These are phyloP conservation scores for Didymella glomerata DNA, from an alignment of 2,329 filamentous ascomycete genomes.

Conservation along the genomic window DNA sequence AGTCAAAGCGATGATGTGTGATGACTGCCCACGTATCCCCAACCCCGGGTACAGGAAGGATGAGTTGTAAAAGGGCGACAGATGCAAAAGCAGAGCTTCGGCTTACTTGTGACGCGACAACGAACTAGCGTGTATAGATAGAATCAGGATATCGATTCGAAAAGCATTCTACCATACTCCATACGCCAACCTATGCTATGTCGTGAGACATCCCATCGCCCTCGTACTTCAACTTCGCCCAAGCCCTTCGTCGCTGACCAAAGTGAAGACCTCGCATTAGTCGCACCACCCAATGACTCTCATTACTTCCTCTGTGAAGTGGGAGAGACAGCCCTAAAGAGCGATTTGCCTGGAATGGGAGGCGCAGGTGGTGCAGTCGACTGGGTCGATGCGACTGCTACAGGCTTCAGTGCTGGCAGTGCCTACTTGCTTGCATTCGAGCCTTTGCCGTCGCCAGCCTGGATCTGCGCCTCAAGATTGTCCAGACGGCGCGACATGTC, in stretches of 20 bases:
- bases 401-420: slow-evolving; percentile 1
- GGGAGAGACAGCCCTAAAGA: background rate
- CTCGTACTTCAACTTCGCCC: no score
- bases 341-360: background rate
- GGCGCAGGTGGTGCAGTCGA: background rate
- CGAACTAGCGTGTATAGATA: slow-evolving; percentile 17
- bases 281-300: background rate
- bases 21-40: background rate
- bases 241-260: background rate
- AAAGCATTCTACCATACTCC: slow-evolving; percentile 13
- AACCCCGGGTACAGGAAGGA: background rate
- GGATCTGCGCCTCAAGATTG: slow-evolving; percentile 78
- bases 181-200: slow-evolving; percentile 11
- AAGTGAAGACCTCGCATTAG: background rate
- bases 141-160: slow-evolving; percentile 12
- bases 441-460: slow-evolving; percentile 59
- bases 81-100: slow-evolving; percentile 5
- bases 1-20: slow-evolving; percentile 5
- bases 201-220: background rate
- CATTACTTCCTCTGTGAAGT: background rate
- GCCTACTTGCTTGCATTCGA: slow-evolving; percentile 25
- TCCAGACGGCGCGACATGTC: slow-evolving; percentile 90
- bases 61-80: slow-evolving; percentile 1
- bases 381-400: background rate
- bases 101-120: slow-evolving; percentile 7